Percentiles rank a stretch among this genome's conserved stretches.
phyloP scores from a whole-genome alignment of 2,329 filamentous ascomycete genomes.

The Elsinoe fawcettii region DNA sequence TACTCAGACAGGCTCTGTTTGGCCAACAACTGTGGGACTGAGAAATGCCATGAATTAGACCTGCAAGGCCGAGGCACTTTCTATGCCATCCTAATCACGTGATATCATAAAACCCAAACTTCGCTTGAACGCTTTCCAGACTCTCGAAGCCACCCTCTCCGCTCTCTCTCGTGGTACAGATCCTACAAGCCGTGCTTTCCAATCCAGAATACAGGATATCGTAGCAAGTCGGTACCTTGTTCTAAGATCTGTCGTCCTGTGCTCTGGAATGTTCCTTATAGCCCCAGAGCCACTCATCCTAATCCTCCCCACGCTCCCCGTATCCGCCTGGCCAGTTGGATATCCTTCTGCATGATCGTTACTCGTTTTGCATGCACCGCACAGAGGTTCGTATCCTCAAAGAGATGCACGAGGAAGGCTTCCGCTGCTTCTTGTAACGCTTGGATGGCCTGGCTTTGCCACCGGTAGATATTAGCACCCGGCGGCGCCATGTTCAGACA shows the following conservation, averaged over 20 bases:
- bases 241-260: too few relatives aligned
- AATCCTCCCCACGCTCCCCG: constrained; percentile 58
- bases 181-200: background rate
- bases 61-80: background rate
- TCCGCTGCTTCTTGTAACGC: constrained; percentile 98
- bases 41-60: background rate
- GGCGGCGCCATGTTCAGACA: constrained; percentile 85
- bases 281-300: constrained; percentile 20
- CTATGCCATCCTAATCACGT: background rate
- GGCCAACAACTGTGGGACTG: background rate
- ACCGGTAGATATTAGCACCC: constrained; percentile 61
- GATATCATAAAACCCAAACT: constrained; percentile 1
- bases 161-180: too few relatives aligned
- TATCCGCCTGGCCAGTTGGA: constrained; percentile 90
- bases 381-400: constrained; percentile 97
- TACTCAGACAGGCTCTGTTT: background rate
- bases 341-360: constrained; percentile 96
- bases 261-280: background rate
- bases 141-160: background rate
- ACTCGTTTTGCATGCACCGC: constrained; percentile 99
- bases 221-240: too few relatives aligned
- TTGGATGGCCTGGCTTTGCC: constrained; percentile 96
- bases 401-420: constrained; percentile 95
- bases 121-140: background rate
- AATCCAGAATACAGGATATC: too few relatives aligned